Conservation (phyloP, 805 yeast species). For the Spathaspora passalidarum region DNA sequence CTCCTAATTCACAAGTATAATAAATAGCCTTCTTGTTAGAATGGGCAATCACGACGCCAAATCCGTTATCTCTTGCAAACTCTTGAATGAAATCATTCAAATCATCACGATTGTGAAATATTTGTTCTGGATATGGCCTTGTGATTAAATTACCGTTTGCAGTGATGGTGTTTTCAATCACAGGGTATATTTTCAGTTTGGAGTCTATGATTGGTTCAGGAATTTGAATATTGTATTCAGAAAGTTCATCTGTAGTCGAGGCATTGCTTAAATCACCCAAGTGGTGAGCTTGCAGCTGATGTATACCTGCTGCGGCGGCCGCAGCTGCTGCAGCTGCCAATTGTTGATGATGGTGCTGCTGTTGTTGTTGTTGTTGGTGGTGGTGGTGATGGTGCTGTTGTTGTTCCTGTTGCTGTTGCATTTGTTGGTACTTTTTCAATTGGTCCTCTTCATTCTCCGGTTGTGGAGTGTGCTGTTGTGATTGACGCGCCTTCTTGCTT, state of each 20-base stretch:
- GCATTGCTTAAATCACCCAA: not conserved
- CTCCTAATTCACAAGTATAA: constrained; percentile 59
- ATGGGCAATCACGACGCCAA: constrained; percentile 59
- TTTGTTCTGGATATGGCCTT: constrained; percentile 52
- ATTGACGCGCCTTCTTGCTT: constrained; percentile 8
- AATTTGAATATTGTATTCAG: constrained; percentile 43
- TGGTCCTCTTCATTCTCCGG: constrained; percentile 2
- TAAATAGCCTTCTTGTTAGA: constrained; percentile 57
- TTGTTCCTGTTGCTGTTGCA: not conserved
- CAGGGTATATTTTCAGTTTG: constrained; percentile 42
- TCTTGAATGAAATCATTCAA: constrained; percentile 53
- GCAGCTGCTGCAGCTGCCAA: constrained; percentile 7
- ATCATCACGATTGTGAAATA: constrained; percentile 47
- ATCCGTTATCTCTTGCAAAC: constrained; percentile 55
- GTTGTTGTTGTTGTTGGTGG: constrained; percentile 12
- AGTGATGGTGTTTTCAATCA: constrained; percentile 42
- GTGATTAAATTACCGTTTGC: constrained; percentile 52
- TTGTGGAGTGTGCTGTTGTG: too few species aligned
- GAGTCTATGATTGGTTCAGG: constrained; percentile 45
- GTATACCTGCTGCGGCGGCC: not conserved
- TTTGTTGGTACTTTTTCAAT: constrained; percentile 4
- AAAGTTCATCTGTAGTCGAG: constrained; percentile 11
- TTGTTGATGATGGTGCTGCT: constrained; percentile 14
- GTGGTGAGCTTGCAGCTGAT: constrained; percentile 7
- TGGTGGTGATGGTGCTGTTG: constrained; percentile 9